These are phyloP conservation scores for Hippophae rhamnoides DNA, from an alignment of 306 rosid genomes.

Conservation along the genomic window DNA sequence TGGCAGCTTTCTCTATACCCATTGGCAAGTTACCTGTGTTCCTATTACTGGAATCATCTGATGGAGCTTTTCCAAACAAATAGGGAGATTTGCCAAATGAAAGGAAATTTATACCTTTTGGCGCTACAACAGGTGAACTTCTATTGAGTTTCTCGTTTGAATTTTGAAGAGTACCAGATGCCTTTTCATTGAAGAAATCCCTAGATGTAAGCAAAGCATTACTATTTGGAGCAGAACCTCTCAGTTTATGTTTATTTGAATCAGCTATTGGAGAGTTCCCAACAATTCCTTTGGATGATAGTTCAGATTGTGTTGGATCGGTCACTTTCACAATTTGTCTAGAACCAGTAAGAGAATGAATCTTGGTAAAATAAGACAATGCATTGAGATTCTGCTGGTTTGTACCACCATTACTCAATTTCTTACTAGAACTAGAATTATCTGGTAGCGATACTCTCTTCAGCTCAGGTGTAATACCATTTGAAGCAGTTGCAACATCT, in stretches of 20 bases:
- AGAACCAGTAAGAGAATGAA: constrained; percentile 12
- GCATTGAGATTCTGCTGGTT: constrained; percentile 20
- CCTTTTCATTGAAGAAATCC: constrained; percentile 15
- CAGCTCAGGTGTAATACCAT: constrained; percentile 28
- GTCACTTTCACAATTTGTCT: constrained; percentile 21
- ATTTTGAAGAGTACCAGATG: constrained; percentile 18
- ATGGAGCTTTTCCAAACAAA: constrained; percentile 21
- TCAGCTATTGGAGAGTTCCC: constrained; percentile 21
- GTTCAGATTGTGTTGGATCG: constrained; percentile 19
- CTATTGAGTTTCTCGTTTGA: constrained; percentile 19
- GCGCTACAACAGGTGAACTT: constrained; percentile 27
- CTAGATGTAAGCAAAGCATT: constrained; percentile 23
- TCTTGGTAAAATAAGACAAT: constrained; percentile 20
- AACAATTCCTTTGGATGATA: constrained; percentile 44
- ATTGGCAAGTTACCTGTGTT: constrained; percentile 23
- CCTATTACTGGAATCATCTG: constrained; percentile 23
- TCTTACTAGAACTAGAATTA: constrained; percentile 25
- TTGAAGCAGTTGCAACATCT: constrained; percentile 26
- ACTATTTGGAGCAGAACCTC: constrained; percentile 18
- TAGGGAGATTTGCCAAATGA: constrained; percentile 49
- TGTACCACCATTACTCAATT: constrained; percentile 21
- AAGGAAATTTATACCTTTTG: constrained; percentile 59
- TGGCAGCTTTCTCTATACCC: constrained; percentile 13
- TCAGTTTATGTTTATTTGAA: constrained; percentile 26
- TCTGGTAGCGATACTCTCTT: constrained; percentile 21